These are phyloP conservation scores for Dactylonectria estremocensis DNA, from an alignment of 2,329 filamentous ascomycete species.

Conservation along the genomic window DNA sequence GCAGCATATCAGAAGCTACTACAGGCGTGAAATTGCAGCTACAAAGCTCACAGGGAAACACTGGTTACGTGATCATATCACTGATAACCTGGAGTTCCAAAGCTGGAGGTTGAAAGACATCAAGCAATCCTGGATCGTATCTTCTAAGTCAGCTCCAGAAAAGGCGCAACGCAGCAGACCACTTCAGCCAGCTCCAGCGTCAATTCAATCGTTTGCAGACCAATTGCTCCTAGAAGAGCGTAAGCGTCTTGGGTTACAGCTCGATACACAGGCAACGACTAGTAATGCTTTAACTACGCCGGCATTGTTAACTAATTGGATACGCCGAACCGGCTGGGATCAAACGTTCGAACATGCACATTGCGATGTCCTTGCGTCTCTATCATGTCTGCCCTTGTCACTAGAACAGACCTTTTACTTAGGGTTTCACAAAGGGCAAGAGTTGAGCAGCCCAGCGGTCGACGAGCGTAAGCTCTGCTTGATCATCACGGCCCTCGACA, in stretches of 20 bases:
- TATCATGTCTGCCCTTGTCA: not conserved
- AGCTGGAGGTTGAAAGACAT: slow-evolving; percentile 5
- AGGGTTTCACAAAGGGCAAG: slow-evolving; percentile 11
- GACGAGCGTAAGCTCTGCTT: slow-evolving; percentile 4
- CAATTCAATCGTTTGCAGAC: not conserved
- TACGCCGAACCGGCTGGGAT: slow-evolving; percentile 14
- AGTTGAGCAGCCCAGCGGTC: slow-evolving; percentile 5
- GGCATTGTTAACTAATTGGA: slow-evolving; percentile 19
- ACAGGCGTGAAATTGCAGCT: not conserved
- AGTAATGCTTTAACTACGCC: no score
- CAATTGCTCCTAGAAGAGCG: not conserved
- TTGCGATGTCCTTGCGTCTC: slow-evolving; percentile 3
- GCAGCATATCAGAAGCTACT: not conserved
- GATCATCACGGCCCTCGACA: slow-evolving; percentile 2
- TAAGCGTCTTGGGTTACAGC: not conserved
- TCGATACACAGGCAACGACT: no score
- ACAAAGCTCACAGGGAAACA: not conserved
- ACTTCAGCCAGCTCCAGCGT: not conserved
- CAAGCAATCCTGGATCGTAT: not conserved
- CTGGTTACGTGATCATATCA: slow-evolving; percentile 7
- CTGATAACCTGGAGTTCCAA: not conserved
- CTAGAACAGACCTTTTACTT: not conserved
- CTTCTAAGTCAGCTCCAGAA: not conserved
- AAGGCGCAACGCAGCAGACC: not conserved
- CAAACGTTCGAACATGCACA: not conserved